A percentile compares a stretch with the other conserved stretches of the same genome.
These are phyloP conservation scores for Mycosphaerelloides madeirae DNA, from an alignment of 2,329 filamentous ascomycete species.

Conservation along the genomic window DNA sequence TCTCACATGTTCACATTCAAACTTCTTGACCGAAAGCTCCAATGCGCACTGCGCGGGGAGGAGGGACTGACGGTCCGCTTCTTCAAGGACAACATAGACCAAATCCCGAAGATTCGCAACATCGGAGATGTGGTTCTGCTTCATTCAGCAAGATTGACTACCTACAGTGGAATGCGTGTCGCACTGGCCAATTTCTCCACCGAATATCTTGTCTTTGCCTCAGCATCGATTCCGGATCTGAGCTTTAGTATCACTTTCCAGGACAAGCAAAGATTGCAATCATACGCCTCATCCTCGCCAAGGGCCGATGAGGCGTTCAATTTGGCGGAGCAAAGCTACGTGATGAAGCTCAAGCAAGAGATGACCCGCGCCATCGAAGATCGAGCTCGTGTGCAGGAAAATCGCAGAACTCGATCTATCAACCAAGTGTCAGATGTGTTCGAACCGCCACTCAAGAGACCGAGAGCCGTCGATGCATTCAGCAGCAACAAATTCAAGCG, in stretches of 20 bases:
- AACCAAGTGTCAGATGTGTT: not conserved
- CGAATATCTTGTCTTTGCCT: slow-evolving; percentile 23
- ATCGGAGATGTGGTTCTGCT: slow-evolving; percentile 61
- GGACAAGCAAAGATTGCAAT: slow-evolving; percentile 19
- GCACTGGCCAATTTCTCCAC: slow-evolving; percentile 25
- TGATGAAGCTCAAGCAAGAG: slow-evolving; percentile 27
- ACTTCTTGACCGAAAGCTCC: slow-evolving; percentile 34
- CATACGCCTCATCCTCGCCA: slow-evolving; percentile 10
- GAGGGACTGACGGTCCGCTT: slow-evolving; percentile 48
- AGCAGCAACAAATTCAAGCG: slow-evolving; percentile 52
- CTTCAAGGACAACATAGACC: slow-evolving; percentile 48
- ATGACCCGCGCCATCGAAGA: slow-evolving; percentile 8
- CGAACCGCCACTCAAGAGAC: not conserved
- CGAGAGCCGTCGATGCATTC: slow-evolving; percentile 11
- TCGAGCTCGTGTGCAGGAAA: not conserved
- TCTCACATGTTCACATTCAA: slow-evolving; percentile 33
- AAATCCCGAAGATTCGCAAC: slow-evolving; percentile 38
- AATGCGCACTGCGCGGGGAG: slow-evolving; percentile 10
- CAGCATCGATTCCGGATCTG: slow-evolving; percentile 23
- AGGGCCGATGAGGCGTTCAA: slow-evolving; percentile 17
- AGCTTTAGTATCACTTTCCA: slow-evolving; percentile 26
- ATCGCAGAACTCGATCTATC: not conserved
- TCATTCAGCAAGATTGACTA: slow-evolving; percentile 43
- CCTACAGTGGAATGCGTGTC: slow-evolving; percentile 14
- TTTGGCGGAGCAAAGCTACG: slow-evolving; percentile 32